phyloP scores from a whole-genome alignment of 495 filamentous ascomycete genomes.

The Trichoderma erinaceum region DNA sequence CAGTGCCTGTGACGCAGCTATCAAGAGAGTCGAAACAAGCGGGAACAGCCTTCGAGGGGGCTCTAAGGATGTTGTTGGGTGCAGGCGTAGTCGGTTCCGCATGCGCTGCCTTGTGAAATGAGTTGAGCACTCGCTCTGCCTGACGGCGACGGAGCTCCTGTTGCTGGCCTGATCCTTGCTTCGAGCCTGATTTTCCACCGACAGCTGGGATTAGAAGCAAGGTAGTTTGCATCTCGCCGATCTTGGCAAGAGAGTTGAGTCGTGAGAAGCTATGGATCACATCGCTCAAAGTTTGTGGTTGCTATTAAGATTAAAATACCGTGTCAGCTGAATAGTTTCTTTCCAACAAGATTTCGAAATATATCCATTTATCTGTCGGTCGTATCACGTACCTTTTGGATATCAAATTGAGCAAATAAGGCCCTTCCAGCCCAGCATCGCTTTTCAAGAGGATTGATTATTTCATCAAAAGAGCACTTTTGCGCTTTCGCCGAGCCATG shows the following conservation, averaged over 20 bases:
- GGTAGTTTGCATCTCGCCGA: conserved; percentile 40
- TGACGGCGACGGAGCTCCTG: conserved; percentile 34
- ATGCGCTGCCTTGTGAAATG: conserved; percentile 20
- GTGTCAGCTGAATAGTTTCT: background rate
- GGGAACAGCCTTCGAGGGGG: conserved; percentile 32
- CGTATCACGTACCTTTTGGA: conserved; percentile 28
- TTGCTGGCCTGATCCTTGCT: conserved; percentile 25
- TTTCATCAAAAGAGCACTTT: conserved; percentile 34
- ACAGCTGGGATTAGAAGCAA: conserved; percentile 40
- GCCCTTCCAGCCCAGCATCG: conserved; percentile 43
- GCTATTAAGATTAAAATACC: conserved; percentile 18
- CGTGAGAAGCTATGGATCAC: conserved; percentile 32
- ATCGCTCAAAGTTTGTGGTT: conserved; percentile 25
- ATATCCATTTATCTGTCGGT: background rate
- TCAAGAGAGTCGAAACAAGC: conserved; percentile 59
- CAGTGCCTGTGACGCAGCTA: conserved; percentile 56
- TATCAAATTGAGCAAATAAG: conserved; percentile 39
- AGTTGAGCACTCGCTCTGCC: conserved; percentile 28
- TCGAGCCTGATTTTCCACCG: conserved; percentile 30
- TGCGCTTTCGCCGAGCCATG: background rate
- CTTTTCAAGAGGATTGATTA: conserved; percentile 36
- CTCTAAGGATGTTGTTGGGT: conserved; percentile 21
- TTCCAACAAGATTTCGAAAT: background rate
- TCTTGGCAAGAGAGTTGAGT: conserved; percentile 27
- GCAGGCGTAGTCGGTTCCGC: conserved; percentile 23